Evolutionary conservation across 225 moss, liverwort and hornwort species (phyloP).

Genomic region (Climacium dendroides): DNA sequence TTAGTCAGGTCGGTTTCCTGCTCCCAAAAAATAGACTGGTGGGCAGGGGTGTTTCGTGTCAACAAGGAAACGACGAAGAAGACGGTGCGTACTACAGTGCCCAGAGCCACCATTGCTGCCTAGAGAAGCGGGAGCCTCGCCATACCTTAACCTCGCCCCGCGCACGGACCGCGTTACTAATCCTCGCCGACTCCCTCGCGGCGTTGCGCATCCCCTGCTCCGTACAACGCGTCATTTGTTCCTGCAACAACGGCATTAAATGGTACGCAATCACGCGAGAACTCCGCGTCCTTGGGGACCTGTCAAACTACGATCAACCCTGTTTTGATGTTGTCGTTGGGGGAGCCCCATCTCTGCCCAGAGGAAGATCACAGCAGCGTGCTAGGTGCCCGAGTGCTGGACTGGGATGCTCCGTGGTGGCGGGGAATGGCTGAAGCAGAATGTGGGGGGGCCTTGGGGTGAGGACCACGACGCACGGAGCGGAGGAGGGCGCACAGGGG

Average conservation of each 20-base stretch:
- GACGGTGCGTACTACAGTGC: background rate
- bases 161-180: constrained; percentile 1
- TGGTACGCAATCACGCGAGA: background rate
- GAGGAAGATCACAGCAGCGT: background rate
- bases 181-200: constrained; percentile 18
- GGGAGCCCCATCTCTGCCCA: background rate
- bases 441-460: constrained; percentile 2
- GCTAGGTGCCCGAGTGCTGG: background rate
- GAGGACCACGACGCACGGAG: background rate
- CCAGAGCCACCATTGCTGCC: background rate
- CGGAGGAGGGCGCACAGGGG: background rate
- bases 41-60: background rate
- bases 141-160: background rate
- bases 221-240: background rate
- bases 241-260: background rate
- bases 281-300: background rate
- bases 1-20: background rate
- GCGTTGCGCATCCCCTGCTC: background rate
- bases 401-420: constrained; percentile 19
- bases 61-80: background rate
- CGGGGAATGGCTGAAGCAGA: constrained; percentile 19
- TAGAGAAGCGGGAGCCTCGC: background rate
- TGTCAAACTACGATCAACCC: background rate
- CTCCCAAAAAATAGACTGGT: background rate
- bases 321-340: background rate